Conservation (phyloP, 2,329 filamentous ascomycete species). For the Pseudogymnoascus destructans region DNA sequence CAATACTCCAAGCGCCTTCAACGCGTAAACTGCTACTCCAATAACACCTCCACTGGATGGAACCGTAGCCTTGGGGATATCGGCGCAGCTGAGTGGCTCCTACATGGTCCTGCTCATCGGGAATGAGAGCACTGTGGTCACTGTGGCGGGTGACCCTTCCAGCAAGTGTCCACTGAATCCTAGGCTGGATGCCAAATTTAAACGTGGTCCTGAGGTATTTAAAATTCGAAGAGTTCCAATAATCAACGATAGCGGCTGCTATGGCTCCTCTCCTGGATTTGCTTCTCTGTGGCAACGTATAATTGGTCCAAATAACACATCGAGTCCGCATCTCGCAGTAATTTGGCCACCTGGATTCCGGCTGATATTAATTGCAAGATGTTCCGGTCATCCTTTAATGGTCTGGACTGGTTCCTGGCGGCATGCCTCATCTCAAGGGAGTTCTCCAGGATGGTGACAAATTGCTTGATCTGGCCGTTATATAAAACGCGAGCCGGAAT, state of each 20-base stretch:
- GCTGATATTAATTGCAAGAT: slow-evolving; percentile 79
- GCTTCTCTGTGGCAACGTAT: slow-evolving; percentile 69
- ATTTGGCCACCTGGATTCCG: slow-evolving; percentile 76
- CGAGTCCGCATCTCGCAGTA: slow-evolving; percentile 68
- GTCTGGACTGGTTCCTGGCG: slow-evolving; percentile 69
- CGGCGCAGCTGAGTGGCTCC: neutral
- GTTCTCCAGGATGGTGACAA: slow-evolving; percentile 79
- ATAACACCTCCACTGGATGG: neutral
- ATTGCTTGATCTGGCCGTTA: slow-evolving; percentile 83
- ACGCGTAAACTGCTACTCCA: neutral
- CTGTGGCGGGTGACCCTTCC: neutral
- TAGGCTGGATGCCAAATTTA: neutral
- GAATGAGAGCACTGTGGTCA: neutral
- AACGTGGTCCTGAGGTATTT: neutral
- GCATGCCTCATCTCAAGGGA: slow-evolving; percentile 79
- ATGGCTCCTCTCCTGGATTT: slow-evolving; percentile 55
- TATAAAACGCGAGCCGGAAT: slow-evolving; percentile 76
- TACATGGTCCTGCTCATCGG: neutral
- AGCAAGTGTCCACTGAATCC: neutral
- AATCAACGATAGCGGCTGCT: slow-evolving; percentile 21
- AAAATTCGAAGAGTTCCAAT: slow-evolving; percentile 11
- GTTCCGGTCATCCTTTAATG: slow-evolving; percentile 78
- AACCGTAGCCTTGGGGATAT: neutral
- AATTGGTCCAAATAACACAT: slow-evolving; percentile 73
- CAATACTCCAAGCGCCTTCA: slow-evolving; percentile 2